Evolutionary conservation across 2,329 filamentous ascomycete genomes (phyloP), one percentile per base, ranked within the genome.

Genomic region (Calonectria leucothoes): DNA sequence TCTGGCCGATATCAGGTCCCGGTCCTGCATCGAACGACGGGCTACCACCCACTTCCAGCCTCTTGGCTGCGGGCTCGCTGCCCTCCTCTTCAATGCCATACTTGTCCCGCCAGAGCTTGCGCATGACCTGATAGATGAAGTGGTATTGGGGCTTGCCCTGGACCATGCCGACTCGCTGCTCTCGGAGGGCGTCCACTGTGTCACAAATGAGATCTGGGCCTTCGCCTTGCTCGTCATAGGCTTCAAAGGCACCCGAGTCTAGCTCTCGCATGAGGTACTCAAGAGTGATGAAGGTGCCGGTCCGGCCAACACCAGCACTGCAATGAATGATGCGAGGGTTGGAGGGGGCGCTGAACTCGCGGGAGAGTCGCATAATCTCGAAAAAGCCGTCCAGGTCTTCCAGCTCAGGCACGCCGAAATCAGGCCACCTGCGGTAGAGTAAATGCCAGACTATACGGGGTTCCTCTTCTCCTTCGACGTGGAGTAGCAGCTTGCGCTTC

Each of bases 141-240:
- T 91, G 85, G 80, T 94, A 97, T 83, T 99, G 97, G 61, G 89
- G 83, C 79, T 96, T 94, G 57, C 94, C 93, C 85, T 98, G 97
- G 6, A 99, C 97, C 97, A 99, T 99, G 85, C 93, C 94, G 87
- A 95, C 94, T 23, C 97, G 91, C 87, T 99, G 97, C 83, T 96
- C 91, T 55, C 97, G 91, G 69, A 99, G 89, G 73, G 87, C 85
- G 79, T 98, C 93, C 68, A 99, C 96, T 0, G 94, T 94, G 23
- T 94, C 89, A 77, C 92, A 94, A 49, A 99, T 89, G 3, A 93
- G 90, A 80, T 98, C 96, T 0, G 76, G 76, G 15, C 77, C 76
- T 61, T 82, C 76, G n/a, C 65, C 64, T 15, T 78, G 74, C 20
- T 80, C 78, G 68, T 88, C 85, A 72, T 85, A 86, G 29, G 86